Base-by-base conservation (phyloP, 495 filamentous ascomycete species). In the Zalerion maritima region DNA sequence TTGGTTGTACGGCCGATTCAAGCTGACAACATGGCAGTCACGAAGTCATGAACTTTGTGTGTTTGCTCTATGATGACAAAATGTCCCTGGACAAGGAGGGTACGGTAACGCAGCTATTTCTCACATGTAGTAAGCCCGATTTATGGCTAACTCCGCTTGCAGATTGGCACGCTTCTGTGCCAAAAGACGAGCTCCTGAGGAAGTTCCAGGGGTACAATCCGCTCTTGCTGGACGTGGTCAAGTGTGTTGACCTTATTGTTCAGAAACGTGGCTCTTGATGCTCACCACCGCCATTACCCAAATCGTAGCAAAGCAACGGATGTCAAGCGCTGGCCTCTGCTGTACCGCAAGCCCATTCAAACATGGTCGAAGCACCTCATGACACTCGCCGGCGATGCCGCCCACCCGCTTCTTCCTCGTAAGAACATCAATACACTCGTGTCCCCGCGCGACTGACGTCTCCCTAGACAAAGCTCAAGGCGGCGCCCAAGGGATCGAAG, bases 401-500 rank as follows among this genome's bases (percentile, higher is more conserved):
- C 49, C 12, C 58, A 59, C 44, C 45, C 55, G 12, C 46, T 57
- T 58, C 38, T 61, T 2, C 55, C 48, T 17, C 37, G 36, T 39
- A 14, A 29, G 29, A 30, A n/a, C 5, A n/a, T n/a, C n/a, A n/a
- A n/a, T n/a, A n/a, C n/a, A n/a, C n/a, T n/a, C n/a, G n/a, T n/a
- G n/a, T n/a, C n/a, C n/a, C n/a, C n/a, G n/a, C n/a, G n/a, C n/a
- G n/a, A n/a, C n/a, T n/a, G n/a, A n/a, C n/a, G n/a, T n/a, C n/a
- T n/a, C n/a, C n/a, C n/a, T 16, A 48, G 47, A 57, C 23, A 48
- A 55, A 34, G 54, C 40, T 14, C 56, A 60, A 35, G 52, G 48
- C 4, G 56, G 38, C 18, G 50, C 47, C 1, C 54, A 58, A 28
- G 43, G 43, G 1, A 46, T 57, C 11, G 56, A 58, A 36, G 54